These are phyloP conservation scores for Cyberlindnera petersonii DNA, from an alignment of 805 yeast species.

Conservation along the genomic window DNA sequence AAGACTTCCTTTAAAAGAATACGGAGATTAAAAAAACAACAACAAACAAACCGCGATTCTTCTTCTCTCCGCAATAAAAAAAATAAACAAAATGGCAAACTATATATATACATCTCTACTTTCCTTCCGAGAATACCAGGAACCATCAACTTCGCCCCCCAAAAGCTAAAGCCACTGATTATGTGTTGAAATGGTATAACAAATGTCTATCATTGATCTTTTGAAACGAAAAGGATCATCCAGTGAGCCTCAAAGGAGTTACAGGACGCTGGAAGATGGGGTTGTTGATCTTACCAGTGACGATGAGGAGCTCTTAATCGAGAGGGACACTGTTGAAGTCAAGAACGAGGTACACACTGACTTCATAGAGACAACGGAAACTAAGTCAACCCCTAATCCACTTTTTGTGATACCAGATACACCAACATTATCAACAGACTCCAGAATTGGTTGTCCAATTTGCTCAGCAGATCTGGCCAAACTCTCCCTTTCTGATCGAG, in stretches of 20 bases:
- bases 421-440: neutral
- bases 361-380: neutral
- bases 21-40: too few relatives aligned
- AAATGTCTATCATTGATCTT: conserved; percentile 10
- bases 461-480: conserved; percentile 40
- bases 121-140: too few relatives aligned
- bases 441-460: conserved; percentile 47
- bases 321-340: neutral
- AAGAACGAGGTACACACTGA: neutral
- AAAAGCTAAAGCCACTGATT: too few relatives aligned
- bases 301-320: conserved; percentile 1
- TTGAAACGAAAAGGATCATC: conserved; percentile 5
- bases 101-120: too few relatives aligned
- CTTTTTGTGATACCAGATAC: neutral
- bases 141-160: neutral
- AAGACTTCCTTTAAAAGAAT: neutral
- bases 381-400: neutral
- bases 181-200: neutral
- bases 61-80: neutral
- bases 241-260: neutral
- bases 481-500: conserved; percentile 40
- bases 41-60: too few relatives aligned
- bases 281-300: conserved; percentile 15
- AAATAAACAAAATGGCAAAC: neutral
- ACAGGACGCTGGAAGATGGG: conserved; percentile 6